Percentiles rank a stretch among this genome's conserved stretches.
These are phyloP conservation scores for Populus nigra DNA, from an alignment of 345 rosid genomes.

Conservation along the genomic window DNA sequence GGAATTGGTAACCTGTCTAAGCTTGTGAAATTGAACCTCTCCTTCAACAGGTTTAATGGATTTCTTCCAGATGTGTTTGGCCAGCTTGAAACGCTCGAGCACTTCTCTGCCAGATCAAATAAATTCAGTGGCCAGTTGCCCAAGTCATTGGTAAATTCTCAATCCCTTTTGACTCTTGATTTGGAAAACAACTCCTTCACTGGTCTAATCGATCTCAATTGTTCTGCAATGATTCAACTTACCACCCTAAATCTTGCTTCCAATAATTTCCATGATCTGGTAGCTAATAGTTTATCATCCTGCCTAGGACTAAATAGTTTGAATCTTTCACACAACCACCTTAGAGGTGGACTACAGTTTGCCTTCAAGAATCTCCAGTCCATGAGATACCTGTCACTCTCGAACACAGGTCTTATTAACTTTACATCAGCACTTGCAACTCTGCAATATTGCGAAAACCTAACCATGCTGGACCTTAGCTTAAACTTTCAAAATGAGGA, in stretches of 20 bases:
- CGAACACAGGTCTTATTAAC: no score
- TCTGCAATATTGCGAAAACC: background rate
- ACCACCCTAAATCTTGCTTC: conserved; percentile 12
- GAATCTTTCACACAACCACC: background rate
- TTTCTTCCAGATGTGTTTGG: conserved; percentile 33
- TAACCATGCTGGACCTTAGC: conserved; percentile 9
- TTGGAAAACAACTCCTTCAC: conserved; percentile 20
- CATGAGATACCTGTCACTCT: no score
- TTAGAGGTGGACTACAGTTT: no score
- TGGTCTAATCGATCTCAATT: conserved; percentile 24
- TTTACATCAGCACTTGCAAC: no score
- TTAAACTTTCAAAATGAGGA: background rate
- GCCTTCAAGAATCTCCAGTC: no score
- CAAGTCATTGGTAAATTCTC: conserved; percentile 30
- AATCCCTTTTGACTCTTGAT: conserved; percentile 22
- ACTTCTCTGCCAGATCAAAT: conserved; percentile 23
- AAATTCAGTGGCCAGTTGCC: conserved; percentile 31
- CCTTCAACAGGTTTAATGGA: conserved; percentile 28
- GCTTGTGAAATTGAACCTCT: conserved; percentile 29
- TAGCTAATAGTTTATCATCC: conserved; percentile 21
- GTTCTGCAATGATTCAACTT: conserved; percentile 33
- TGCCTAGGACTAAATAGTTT: conserved; percentile 14
- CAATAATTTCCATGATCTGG: conserved; percentile 20
- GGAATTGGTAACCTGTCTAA: conserved; percentile 23
- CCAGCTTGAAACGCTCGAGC: conserved; percentile 19